Percentiles rank a stretch among this genome's conserved stretches.
Conservation (phyloP, 345 rosid genomes). For the Salix koriyanagi region DNA sequence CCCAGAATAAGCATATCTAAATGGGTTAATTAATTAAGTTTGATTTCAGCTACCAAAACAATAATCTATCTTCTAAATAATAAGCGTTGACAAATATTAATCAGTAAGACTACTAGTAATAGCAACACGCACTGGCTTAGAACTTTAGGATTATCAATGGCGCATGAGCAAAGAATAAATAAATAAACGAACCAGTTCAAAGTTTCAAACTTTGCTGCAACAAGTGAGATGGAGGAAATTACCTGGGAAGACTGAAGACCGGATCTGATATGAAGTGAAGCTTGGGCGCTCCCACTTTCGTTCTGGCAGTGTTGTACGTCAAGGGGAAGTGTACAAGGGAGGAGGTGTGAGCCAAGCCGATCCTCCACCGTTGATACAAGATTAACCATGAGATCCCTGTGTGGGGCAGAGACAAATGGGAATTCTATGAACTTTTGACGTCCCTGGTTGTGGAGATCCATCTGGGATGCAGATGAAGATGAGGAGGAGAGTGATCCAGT, state of each 20-base stretch:
- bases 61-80: too few relatives aligned
- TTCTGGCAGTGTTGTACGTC: conserved; percentile 56
- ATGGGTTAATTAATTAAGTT: too few relatives aligned
- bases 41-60: too few relatives aligned
- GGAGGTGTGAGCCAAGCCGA: conserved; percentile 53
- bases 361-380: conserved; percentile 62
- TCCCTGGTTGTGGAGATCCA: conserved; percentile 36
- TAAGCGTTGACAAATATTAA: too few relatives aligned
- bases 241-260: conserved; percentile 57
- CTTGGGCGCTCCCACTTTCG: conserved; percentile 53
- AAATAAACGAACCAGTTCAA: too few relatives aligned
- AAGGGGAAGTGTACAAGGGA: conserved; percentile 56
- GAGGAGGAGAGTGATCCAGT: neutral
- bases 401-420: conserved; percentile 53
- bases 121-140: too few relatives aligned
- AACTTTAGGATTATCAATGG: too few relatives aligned
- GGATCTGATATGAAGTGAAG: conserved; percentile 57
- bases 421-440: conserved; percentile 53
- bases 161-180: too few relatives aligned
- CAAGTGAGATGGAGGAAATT: neutral
- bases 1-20: too few relatives aligned
- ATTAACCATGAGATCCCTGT: conserved; percentile 50
- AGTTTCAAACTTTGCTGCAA: neutral
- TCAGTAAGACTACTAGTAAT: too few relatives aligned
- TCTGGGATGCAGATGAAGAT: conserved; percentile 17